Base-by-base conservation (phyloP, 129 eudicot genomes). In the Flaveria trinervia region DNA sequence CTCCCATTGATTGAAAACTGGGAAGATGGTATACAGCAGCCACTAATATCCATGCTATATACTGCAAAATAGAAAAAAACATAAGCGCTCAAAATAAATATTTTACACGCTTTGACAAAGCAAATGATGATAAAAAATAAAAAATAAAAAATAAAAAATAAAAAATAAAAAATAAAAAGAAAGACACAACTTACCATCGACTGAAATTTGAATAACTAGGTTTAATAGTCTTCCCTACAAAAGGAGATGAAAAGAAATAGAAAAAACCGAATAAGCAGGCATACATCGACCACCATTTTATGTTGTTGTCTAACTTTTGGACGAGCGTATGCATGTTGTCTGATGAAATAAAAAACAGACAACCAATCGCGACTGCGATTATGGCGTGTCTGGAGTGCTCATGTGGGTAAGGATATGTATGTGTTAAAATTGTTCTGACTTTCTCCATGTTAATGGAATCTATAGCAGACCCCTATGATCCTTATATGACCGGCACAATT, bases 241-340 rank as follows among this genome's bases (percentile, higher is more conserved):
- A 95, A 18, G 99, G 99, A 56, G 99, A 95, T 48, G 99, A 95
- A 87, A 95, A 95, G 90, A 95, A 95, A 79, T 95, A 95, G 88
- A 95, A 95, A 87, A 91, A 86, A 11, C 99, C 99, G 30, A 95
- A 87, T 79, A 95, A 80, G 77, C 97, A 91, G 1, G 89, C 92
- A 68, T 95, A 95, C 97, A 95, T 95, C 13, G 99, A 95, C 99
- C 99, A 95, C 99, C 99, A 95, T 75, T 95, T 95, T 36, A 95
- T 44, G 73, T 91, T 95, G 83, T 84, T 91, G 85, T 95, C 99
- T 71, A 95, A 70, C 80, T 90, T 92, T 49, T 91, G 94, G 57
- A 95, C 73, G 74, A 95, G 92, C 5, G 99, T 95, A 65, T 95
- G 96, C 90, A 95, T 89, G 81, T 95, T 95, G 83, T 95, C 99